Evolutionary conservation across 345 rosid species (phyloP).

Genomic region (Conringia planisiliqua): DNA sequence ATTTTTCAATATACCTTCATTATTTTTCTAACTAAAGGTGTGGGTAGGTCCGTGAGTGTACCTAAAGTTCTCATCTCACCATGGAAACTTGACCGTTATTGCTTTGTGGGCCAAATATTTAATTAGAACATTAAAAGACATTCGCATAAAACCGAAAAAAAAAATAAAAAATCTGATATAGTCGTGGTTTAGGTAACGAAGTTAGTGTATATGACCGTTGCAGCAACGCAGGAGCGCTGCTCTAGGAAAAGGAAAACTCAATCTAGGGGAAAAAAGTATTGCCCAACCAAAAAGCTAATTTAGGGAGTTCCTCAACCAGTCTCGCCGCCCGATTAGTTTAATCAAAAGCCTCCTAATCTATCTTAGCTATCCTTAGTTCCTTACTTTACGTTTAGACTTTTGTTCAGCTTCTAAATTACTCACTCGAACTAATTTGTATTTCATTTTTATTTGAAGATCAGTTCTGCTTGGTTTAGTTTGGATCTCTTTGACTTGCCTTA

Average conservation of each 20-base stretch:
- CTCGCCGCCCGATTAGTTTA: background rate
- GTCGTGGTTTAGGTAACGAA: slow-evolving; percentile 24
- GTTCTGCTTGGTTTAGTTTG: background rate
- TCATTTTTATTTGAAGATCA: background rate
- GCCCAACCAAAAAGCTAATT: background rate
- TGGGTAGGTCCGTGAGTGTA: slow-evolving; percentile 25
- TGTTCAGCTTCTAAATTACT: background rate
- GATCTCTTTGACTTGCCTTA: background rate
- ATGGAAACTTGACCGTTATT: slow-evolving; percentile 27
- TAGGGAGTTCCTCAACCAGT: background rate
- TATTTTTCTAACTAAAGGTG: background rate
- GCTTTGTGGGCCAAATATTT: slow-evolving; percentile 17
- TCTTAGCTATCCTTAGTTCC: background rate
- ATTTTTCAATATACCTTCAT: background rate
- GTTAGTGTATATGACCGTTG: slow-evolving; percentile 32
- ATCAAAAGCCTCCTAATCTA: background rate
- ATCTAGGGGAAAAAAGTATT: background rate
- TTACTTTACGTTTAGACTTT: background rate
- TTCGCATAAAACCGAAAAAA: background rate
- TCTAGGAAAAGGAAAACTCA: background rate
- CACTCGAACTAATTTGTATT: background rate
- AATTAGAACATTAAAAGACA: slow-evolving; percentile 7
- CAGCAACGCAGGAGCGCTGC: slow-evolving; percentile 17
- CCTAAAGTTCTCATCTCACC: slow-evolving; percentile 12
- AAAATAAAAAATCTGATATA: background rate